phyloP scores from a whole-genome alignment of 2,329 filamentous ascomycete species.

The Chrysosporium keratinophilum region DNA sequence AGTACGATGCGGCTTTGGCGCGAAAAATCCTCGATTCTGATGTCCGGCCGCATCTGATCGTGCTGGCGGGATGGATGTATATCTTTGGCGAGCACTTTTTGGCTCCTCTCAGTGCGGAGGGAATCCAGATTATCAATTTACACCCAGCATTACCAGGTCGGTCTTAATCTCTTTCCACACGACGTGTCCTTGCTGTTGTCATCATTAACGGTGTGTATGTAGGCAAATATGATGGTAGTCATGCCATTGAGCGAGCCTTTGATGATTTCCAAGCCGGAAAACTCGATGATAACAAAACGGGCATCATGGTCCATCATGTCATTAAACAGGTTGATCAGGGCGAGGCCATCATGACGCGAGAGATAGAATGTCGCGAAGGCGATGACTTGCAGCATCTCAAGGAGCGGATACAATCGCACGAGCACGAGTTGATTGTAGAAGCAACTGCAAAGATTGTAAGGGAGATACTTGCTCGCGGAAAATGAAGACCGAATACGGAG shows the following conservation, averaged over 20 bases:
- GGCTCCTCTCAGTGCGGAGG: conserved; percentile 51
- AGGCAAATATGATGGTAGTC: conserved; percentile 18
- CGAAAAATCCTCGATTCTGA: conserved; percentile 46
- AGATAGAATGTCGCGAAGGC: conserved; percentile 49
- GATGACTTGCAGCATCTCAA: conserved; percentile 33
- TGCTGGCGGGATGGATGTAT: conserved; percentile 82
- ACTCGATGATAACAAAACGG: conserved; percentile 50
- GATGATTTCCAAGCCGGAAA: conserved; percentile 59
- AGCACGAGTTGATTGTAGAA: conserved; percentile 1
- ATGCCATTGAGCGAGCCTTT: conserved; percentile 71
- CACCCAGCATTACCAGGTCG: conserved; percentile 65
- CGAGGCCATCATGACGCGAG: conserved; percentile 44
- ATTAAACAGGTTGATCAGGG: conserved; percentile 59
- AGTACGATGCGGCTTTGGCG: conserved; percentile 67
- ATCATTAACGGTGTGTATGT: not conserved
- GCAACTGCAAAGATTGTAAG: conserved; percentile 1
- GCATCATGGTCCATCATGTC: conserved; percentile 85
- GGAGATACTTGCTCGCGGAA: not conserved
- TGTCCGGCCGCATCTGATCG: conserved; percentile 60
- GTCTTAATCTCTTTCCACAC: conserved; percentile 44
- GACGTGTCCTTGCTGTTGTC: no score
- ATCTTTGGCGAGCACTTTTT: conserved; percentile 63
- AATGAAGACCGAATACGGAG: not conserved
- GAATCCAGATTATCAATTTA: conserved; percentile 66
- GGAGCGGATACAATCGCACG: conserved; percentile 1